phyloP scores from a whole-genome alignment of 2,329 filamentous ascomycete genomes.

The Clarireedia monteithiana region DNA sequence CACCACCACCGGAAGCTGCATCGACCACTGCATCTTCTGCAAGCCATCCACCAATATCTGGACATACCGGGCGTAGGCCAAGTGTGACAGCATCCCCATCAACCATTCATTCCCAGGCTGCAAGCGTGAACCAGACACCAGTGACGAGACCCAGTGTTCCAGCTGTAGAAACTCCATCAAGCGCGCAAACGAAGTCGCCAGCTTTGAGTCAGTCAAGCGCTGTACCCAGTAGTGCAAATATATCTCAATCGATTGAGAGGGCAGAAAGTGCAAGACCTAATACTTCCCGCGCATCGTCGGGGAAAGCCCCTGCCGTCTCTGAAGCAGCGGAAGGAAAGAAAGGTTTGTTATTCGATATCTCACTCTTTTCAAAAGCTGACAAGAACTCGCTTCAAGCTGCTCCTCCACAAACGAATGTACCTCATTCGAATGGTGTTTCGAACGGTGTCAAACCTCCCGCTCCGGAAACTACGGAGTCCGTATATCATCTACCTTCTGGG shows the following conservation, averaged over 20 bases:
- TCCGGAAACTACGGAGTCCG: constrained; percentile 55
- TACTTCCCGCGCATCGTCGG: constrained; percentile 19
- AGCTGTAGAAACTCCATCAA: constrained; percentile 28
- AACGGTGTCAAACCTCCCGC: constrained; percentile 41
- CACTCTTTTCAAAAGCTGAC: constrained; percentile 14
- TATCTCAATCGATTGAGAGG: constrained; percentile 40
- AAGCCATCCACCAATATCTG: constrained; percentile 26
- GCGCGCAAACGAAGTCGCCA: constrained; percentile 43
- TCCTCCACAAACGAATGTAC: constrained; percentile 16
- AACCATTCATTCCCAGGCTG: constrained; percentile 40
- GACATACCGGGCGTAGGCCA: constrained; percentile 39
- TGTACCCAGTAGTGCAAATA: constrained; percentile 33
- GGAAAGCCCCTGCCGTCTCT: constrained; percentile 30
- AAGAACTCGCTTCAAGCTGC: constrained; percentile 2
- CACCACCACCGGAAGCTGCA: constrained; percentile 70
- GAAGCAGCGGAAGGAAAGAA: constrained; percentile 39
- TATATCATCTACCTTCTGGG: constrained; percentile 86
- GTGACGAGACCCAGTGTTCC: constrained; percentile 32
- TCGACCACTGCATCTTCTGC: constrained; percentile 39
- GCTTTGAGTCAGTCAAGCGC: constrained; percentile 38
- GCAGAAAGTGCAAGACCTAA: constrained; percentile 29
- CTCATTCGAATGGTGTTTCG: constrained; percentile 42
- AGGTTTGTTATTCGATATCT: constrained; percentile 31
- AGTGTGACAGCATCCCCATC: constrained; percentile 52
- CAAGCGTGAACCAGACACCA: constrained; percentile 25